Percentiles rank a stretch among this genome's conserved stretches.
Conservation (phyloP, 441 rosid genomes). For the Dalechampia spathulata region DNA sequence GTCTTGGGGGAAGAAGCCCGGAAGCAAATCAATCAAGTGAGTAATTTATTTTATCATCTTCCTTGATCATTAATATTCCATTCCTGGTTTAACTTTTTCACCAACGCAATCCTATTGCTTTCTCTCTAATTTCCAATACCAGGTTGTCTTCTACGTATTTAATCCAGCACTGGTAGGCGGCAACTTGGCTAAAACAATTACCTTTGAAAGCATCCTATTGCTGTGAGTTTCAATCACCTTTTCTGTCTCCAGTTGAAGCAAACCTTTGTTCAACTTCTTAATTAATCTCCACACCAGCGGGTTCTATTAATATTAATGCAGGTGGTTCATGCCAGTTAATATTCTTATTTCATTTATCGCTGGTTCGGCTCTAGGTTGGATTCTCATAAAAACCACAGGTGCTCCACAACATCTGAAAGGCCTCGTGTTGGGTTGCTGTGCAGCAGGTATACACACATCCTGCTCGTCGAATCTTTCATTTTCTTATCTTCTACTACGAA, state of each 20-base stretch:
- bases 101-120: too few relatives aligned
- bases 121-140: not conserved
- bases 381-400: not conserved
- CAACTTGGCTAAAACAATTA: slow-evolving; percentile 46
- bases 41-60: too few relatives aligned
- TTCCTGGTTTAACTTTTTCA: too few relatives aligned
- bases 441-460: not conserved
- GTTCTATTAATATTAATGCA: not conserved
- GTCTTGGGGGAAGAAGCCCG: too few relatives aligned
- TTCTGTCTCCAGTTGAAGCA: too few relatives aligned
- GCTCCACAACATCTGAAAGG: not conserved
- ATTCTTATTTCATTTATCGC: not conserved
- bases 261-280: too few relatives aligned
- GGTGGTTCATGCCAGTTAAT: not conserved
- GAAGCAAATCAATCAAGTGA: too few relatives aligned
- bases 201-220: slow-evolving; percentile 29
- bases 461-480: too few relatives aligned
- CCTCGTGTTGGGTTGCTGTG: not conserved
- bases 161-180: slow-evolving; percentile 44
- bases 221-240: slow-evolving; percentile 18
- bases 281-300: too few relatives aligned
- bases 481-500: too few relatives aligned
- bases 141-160: slow-evolving; percentile 44
- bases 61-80: too few relatives aligned
- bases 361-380: not conserved